Base-by-base conservation (phyloP, 805 yeast species). In the Nakazawaea holstii region DNA sequence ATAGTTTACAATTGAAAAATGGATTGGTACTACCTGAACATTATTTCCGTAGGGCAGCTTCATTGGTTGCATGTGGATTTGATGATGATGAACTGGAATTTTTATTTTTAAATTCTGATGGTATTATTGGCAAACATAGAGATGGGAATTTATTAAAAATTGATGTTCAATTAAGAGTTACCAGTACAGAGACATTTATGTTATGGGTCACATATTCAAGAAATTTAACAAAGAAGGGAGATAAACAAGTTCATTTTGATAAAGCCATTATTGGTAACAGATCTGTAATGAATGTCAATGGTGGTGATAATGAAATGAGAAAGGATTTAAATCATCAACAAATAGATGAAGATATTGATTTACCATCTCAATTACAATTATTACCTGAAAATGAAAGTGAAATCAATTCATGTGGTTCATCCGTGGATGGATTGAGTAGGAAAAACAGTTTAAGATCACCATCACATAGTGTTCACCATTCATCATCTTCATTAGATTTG, bases 11-110 rank as follows among this genome's bases (percentile, higher is more conserved):
- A 48, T 58, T 72, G 13, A 52, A 53, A 26, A 62, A 65, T 0
- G 97, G 97, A 1, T 65, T 87, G 43, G 96, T 91, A 0, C 67
- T 91, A 10, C 95, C 97, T 0, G 98, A 91, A 62, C 97, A 90
- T 64, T 84, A 86, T 60, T 90, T 92, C 67, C 75, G 97, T 52
- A 81, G 82, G 53, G 72, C 80, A 45, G 71, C 73, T 48, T 82
- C 85, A 0, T 69, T 74, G 41, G 36, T 47, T 14, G 43, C 45
- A 13, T 58, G 61, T 14, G 49, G 47, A 6, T 53, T 55, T 54
- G 62, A 60, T 40, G 66, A 61, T n/a, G 55, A 60, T 29, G 76
- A 70, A 41, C 75, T 75, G 24, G 80, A 77, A 41, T 58, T 64
- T 3, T 65, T 79, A 41, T 83, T 85, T 51, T 59, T 79, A 49